Percentiles rank a stretch among this genome's conserved stretches.
phyloP scores from a whole-genome alignment of 768 basidiomycete species.

The Neoboletus brunneissimus region DNA sequence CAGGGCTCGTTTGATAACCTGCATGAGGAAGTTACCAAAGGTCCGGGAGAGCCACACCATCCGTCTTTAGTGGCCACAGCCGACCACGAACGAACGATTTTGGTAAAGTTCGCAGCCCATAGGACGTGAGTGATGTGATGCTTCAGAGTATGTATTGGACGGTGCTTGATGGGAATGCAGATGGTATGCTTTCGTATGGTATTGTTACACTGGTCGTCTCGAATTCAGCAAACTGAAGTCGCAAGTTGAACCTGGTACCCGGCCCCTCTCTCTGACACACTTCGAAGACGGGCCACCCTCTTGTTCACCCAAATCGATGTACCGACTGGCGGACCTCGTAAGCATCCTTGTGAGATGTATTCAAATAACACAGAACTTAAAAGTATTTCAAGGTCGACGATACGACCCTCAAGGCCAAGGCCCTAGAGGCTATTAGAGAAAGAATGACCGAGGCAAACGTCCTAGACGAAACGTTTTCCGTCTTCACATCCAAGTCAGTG shows the following conservation, averaged over 20 bases:
- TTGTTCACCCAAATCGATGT: constrained; percentile 40
- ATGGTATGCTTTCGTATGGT: constrained; percentile 27
- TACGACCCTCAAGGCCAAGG: constrained; percentile 13
- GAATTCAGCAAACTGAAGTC: constrained; percentile 19
- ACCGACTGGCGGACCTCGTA: constrained; percentile 34
- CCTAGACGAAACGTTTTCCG: constrained; percentile 26
- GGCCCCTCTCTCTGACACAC: not conserved
- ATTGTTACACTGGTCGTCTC: constrained; percentile 24
- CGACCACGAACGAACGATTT: not conserved
- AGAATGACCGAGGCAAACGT: constrained; percentile 19
- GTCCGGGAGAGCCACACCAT: not conserved
- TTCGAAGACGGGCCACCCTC: constrained; percentile 3
- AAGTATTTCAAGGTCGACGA: constrained; percentile 10
- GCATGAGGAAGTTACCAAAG: constrained; percentile 7
- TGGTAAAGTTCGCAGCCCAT: constrained; percentile 15
- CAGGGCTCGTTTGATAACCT: not conserved
- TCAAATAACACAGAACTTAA: not conserved
- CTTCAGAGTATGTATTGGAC: not conserved
- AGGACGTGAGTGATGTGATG: constrained; percentile 12
- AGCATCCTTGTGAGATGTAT: not conserved
- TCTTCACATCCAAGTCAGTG: constrained; percentile 25
- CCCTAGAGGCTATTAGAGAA: constrained; percentile 19
- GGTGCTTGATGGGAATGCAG: constrained; percentile 3
- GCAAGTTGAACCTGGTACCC: constrained; percentile 3
- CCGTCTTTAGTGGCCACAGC: not conserved